Base-by-base conservation (phyloP, 352 stramenopile genomes). In the Phytophthora palmivora region DNA sequence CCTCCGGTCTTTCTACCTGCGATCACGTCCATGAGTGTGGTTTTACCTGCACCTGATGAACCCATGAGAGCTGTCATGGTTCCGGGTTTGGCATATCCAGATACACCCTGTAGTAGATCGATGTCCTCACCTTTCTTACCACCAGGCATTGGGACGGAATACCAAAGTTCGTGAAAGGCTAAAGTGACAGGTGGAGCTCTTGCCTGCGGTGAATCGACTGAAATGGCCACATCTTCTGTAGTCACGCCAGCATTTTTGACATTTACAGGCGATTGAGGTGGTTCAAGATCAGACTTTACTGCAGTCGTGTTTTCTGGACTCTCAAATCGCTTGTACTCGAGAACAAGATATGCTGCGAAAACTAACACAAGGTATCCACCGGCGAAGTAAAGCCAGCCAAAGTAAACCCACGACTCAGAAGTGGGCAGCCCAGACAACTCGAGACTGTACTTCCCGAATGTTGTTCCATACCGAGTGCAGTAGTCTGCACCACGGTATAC, bases 21-120 rank as follows among this genome's bases (percentile, higher is more conserved):
- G 43, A 98, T 95, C 1, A 98, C 92, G 71, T 98, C 93, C 72
- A 98, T 93, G 8, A 98, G 74, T 2, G 95, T 98, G 3, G 94
- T 98, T 67, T 98, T 98, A 5, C 94, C 92, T 16, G n/a, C n/a
- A n/a, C n/a, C n/a, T n/a, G n/a, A n/a, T n/a, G n/a, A n/a, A n/a
- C n/a, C n/a, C n/a, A n/a, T 91, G 16, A 94, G 63, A 14, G 85
- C 84, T 1, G 78, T 87, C 67, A 94, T 89, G 0, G 67, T 83
- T 4, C 86, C 82, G 1, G 86, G 86, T 8, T 70, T 50, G 24
- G 79, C 77, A 16, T 71, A 74, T 15, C 91, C 92, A 47, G 58
- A 86, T 3, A 98, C 74, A 26, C 80, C 83, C 52, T 94, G 91
- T n/a, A 98, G 65, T 21, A 98, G 62, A 39, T 95, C 77, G 15